Percentiles rank a stretch among this genome's conserved stretches.
phyloP scores from a whole-genome alignment of 2,329 filamentous ascomycete species.

The Paramyrothecium sp. region DNA sequence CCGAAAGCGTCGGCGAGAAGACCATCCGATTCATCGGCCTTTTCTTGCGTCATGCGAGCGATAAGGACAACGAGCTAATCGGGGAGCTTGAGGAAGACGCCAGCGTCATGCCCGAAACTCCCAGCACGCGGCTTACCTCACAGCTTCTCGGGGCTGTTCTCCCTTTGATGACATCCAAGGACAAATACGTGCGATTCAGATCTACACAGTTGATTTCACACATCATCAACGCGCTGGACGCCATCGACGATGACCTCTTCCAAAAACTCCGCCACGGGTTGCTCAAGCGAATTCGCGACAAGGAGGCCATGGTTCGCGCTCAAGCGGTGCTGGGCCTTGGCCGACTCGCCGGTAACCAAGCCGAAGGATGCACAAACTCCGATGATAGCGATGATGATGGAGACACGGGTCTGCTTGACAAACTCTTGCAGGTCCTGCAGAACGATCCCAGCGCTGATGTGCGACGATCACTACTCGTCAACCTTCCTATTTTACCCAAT shows the following conservation, averaged over 20 bases:
- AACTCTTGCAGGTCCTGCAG: slow-evolving; percentile 83
- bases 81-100: slow-evolving; percentile 66
- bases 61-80: slow-evolving; percentile 69
- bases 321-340: slow-evolving; percentile 92
- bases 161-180: slow-evolving; percentile 79
- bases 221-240: slow-evolving; percentile 87
- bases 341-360: slow-evolving; percentile 74
- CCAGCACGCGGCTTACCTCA: slow-evolving; percentile 75
- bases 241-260: slow-evolving; percentile 90
- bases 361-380: slow-evolving; percentile 67
- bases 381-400: slow-evolving; percentile 66
- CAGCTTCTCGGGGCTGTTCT: slow-evolving; percentile 72
- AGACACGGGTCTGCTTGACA: slow-evolving; percentile 71
- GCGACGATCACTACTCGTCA: slow-evolving; percentile 80
- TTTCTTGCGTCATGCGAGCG: slow-evolving; percentile 72
- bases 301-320: slow-evolving; percentile 86
- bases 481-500: slow-evolving; percentile 79
- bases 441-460: slow-evolving; percentile 96
- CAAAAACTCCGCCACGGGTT: slow-evolving; percentile 76
- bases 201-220: slow-evolving; percentile 88
- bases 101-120: slow-evolving; percentile 75
- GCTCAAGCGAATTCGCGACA: slow-evolving; percentile 85
- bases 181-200: slow-evolving; percentile 88
- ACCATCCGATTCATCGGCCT: slow-evolving; percentile 83
- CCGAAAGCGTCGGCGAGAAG: slow-evolving; percentile 83